Conservation (phyloP, 1,284 basidiomycete genomes). For the Ustilago shanxiensis region DNA sequence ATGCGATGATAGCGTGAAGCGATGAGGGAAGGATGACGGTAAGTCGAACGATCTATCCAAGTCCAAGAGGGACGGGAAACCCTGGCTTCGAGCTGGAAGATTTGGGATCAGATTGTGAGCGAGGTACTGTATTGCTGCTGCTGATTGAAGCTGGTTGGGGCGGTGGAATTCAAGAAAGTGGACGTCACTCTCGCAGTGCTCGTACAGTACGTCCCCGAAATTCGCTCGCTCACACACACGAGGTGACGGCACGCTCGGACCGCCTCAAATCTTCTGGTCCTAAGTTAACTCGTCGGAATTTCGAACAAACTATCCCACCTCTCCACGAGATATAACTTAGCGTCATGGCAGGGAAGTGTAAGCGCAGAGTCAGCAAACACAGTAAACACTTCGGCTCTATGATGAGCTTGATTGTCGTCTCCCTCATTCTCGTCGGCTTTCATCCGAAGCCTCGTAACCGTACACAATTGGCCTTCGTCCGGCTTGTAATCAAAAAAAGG, state of each 20-base stretch:
- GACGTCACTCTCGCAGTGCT: not conserved
- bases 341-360: not conserved
- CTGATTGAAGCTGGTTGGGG: not conserved
- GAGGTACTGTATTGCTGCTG: not conserved
- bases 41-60: not conserved
- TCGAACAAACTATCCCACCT: not conserved
- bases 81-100: no score
- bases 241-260: constrained; percentile 39
- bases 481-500: no score
- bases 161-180: not conserved
- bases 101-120: not conserved
- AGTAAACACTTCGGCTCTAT: not conserved
- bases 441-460: not conserved
- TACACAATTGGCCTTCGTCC: no score
- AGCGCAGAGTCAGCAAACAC: constrained; percentile 5
- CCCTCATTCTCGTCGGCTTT: not conserved
- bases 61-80: not conserved
- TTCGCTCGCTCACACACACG: not conserved
- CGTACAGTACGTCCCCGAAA: not conserved
- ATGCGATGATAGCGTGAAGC: constrained; percentile 8
- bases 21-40: constrained; percentile 8
- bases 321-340: no score
- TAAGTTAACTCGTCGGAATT: constrained; percentile 1
- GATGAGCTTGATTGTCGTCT: not conserved
- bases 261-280: constrained; percentile 9